Evolutionary conservation across 768 basidiomycete species (phyloP).

Genomic region (Trichaptum fuscoviolaceum): DNA sequence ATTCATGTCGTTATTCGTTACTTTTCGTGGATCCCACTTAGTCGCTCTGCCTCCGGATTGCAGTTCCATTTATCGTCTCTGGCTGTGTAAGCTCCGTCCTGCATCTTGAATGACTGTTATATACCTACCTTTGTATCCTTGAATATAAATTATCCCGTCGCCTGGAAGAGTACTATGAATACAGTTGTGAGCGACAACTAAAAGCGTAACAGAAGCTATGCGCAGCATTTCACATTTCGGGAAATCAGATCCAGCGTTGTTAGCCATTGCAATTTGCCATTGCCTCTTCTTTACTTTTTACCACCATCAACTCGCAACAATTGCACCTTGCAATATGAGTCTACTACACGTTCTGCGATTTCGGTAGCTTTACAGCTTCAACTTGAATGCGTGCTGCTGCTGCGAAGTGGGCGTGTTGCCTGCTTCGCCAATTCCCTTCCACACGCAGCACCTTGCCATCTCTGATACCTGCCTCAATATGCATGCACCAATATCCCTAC

Average conservation of each 20-base stretch:
- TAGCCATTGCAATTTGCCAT: too few species aligned
- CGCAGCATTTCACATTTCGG: too few species aligned
- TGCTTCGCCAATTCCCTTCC: background rate
- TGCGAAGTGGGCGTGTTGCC: background rate
- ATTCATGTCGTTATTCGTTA: background rate
- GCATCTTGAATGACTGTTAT: background rate
- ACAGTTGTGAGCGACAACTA: too few species aligned
- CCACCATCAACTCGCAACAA: too few species aligned
- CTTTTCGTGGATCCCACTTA: background rate
- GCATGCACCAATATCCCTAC: background rate
- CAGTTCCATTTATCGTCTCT: background rate
- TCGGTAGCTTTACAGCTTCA: background rate
- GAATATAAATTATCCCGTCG: background rate
- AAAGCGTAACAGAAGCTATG: too few species aligned
- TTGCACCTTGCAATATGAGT: background rate
- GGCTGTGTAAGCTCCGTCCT: background rate
- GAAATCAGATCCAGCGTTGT: too few species aligned
- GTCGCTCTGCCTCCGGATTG: background rate
- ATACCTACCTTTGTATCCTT: background rate
- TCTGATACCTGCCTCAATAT: background rate
- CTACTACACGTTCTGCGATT: background rate
- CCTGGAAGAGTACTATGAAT: background rate
- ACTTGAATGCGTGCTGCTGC: background rate
- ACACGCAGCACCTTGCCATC: background rate
- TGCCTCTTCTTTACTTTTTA: too few species aligned